phyloP scores from a whole-genome alignment of 2,329 filamentous ascomycete species.

The Alternaria sp. region DNA sequence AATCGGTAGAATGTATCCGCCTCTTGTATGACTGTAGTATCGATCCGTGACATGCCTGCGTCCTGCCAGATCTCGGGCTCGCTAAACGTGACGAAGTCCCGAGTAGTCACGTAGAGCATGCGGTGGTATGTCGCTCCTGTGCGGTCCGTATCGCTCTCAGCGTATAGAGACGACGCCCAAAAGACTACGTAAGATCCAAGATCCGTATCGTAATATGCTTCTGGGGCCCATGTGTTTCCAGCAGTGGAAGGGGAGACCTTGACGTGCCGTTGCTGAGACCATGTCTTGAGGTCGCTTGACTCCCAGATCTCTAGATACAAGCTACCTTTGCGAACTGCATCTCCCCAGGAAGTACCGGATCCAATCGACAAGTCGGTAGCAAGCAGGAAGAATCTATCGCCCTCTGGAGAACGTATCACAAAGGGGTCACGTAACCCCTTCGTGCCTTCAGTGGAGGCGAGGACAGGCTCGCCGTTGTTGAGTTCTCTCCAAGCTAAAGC shows the following conservation, averaged over 20 bases:
- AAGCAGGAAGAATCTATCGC: conserved; percentile 59
- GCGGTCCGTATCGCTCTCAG: conserved; percentile 49
- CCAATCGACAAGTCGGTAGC: conserved; percentile 63
- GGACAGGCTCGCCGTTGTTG: conserved; percentile 55
- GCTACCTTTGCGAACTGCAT: conserved; percentile 56
- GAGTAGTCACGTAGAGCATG: conserved; percentile 60
- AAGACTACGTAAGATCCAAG: conserved; percentile 54
- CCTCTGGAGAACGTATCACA: conserved; percentile 59
- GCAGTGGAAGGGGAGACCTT: conserved; percentile 57
- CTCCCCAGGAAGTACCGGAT: conserved; percentile 60
- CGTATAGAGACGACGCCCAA: conserved; percentile 58
- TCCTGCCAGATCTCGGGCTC: conserved; percentile 60
- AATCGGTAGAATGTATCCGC: conserved; percentile 58
- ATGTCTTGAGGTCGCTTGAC: conserved; percentile 57
- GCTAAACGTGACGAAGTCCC: conserved; percentile 59
- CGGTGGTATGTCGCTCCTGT: conserved; percentile 57
- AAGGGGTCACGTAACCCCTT: conserved; percentile 61
- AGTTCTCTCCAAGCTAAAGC: conserved; percentile 60
- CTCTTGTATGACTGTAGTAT: conserved; percentile 58
- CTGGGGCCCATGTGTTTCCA: conserved; percentile 63
- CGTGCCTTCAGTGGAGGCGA: conserved; percentile 57
- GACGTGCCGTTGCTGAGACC: conserved; percentile 59
- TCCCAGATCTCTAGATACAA: conserved; percentile 63
- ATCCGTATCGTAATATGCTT: conserved; percentile 57
- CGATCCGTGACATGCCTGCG: conserved; percentile 58